Conservation (phyloP, 2,329 filamentous ascomycete species). For the Calonectria montana region DNA sequence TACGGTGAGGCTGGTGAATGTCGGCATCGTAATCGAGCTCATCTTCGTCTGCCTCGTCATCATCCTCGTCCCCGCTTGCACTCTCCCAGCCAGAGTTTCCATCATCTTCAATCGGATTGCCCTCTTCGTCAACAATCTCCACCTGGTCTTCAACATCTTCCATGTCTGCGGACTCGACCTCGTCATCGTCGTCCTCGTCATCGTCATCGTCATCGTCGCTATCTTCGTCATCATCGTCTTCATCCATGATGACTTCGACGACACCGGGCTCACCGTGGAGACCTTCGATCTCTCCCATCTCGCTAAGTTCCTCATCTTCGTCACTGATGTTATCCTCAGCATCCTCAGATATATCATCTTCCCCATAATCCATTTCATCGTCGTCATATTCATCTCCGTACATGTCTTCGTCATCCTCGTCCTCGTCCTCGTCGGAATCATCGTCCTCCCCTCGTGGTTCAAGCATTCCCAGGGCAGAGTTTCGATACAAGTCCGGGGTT, state of each 20-base stretch:
- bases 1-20: constrained; percentile 62
- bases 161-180: constrained; percentile 56
- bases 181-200: constrained; percentile 61
- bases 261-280: constrained; percentile 71
- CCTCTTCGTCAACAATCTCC: constrained; percentile 73
- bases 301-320: constrained; percentile 84
- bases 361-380: constrained; percentile 91
- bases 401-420: constrained; percentile 86
- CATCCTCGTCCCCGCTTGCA: constrained; percentile 67
- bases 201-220: constrained; percentile 69
- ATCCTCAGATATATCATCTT: constrained; percentile 84
- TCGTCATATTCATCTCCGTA: constrained; percentile 92
- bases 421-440: constrained; percentile 81
- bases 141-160: constrained; percentile 65
- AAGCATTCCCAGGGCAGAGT: constrained; percentile 94
- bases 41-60: constrained; percentile 63
- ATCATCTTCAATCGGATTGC: constrained; percentile 69
- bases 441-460: constrained; percentile 86
- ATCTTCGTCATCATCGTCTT: constrained; percentile 73
- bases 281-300: constrained; percentile 88
- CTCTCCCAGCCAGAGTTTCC: constrained; percentile 72
- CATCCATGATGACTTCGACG: constrained; percentile 84
- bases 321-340: constrained; percentile 91
- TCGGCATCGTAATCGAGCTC: constrained; percentile 67
- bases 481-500: constrained; percentile 96